phyloP scores from a whole-genome alignment of 768 basidiomycete species.

The Termitomyces sp. region DNA sequence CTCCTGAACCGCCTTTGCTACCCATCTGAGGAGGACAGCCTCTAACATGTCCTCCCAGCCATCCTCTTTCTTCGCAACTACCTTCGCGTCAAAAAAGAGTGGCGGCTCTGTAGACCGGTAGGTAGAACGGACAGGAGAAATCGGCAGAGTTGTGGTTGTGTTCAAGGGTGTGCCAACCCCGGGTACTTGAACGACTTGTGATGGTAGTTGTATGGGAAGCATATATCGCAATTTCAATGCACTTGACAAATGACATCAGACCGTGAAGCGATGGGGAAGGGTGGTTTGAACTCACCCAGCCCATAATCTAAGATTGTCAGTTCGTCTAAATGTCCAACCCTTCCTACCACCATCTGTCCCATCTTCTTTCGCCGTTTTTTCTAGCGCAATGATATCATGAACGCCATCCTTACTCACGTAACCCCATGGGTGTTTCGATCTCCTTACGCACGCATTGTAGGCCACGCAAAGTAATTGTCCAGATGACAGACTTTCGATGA shows the following conservation, averaged over 20 bases:
- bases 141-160: conserved; percentile 20
- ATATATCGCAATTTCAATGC: conserved; percentile 82
- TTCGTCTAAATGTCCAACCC: conserved; percentile 82
- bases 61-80: conserved; percentile 66
- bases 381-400: conserved; percentile 72
- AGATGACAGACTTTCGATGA: conserved; percentile 59
- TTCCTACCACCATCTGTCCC: conserved; percentile 39
- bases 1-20: conserved; percentile 66
- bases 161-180: conserved; percentile 13
- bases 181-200: conserved; percentile 22
- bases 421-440: conserved; percentile 83
- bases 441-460: conserved; percentile 77
- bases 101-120: conserved; percentile 40
- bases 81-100: conserved; percentile 64
- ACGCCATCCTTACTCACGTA: conserved; percentile 74
- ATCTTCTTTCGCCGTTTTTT: conserved; percentile 38
- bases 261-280: not conserved
- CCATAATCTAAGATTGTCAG: conserved; percentile 83
- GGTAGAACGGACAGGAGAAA: conserved; percentile 27
- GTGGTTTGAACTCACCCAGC: conserved; percentile 55
- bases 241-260: conserved; percentile 27
- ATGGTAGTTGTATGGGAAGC: conserved; percentile 59
- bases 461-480: conserved; percentile 78
- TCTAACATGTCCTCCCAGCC: conserved; percentile 86
- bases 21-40: conserved; percentile 57